Base-by-base conservation (phyloP, 1,284 basidiomycete species). In the Flammula alnicola region DNA sequence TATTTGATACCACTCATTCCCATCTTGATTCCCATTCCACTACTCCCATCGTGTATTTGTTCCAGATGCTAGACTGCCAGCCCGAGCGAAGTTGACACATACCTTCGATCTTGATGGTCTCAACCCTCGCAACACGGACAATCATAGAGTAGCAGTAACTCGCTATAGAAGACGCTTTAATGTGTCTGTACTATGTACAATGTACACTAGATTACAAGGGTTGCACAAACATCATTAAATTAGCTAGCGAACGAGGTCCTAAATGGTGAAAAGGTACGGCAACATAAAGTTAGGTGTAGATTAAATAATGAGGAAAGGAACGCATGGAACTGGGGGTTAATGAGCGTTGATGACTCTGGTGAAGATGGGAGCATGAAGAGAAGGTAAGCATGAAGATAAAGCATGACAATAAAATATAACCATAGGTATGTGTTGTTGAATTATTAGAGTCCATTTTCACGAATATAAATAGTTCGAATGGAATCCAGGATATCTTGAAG, bases 181-280 rank as follows among this genome's bases (percentile, higher is more conserved):
- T 11, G 51, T 50, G 42, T 52, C 49, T 49, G 48, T 43, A 49
- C 52, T 51, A 48, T 51, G 48, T 55, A 53, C 54, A 55, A 44
- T 58, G 47, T 54, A 57, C 50, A 57, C 44, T 55, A 55, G 42
- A 55, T 52, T 55, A 58, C 52, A 53, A 58, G 44, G 47, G 26
- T 45, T 19, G 44, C 44, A 45, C 44, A 45, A 45, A 36, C 12
- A 35, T 12, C 10, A 26, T 36, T 35, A 48, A 35, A 31, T 36
- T 51, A 48, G 42, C 44, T 25, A 35, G 47, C 35, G 38, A 41
- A 38, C 40, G 20, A 33, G 41, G 31, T 32, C 26, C 30, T 16
- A 44, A 19, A 31, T 22, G 2, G 27, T 41, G 41, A 27, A 19
- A 25, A 29, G 19, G 14, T n/a, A 5, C 8, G 19, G 25, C 30